A percentile compares a stretch with the other conserved stretches of the same genome.
Evolutionary conservation across 345 rosid genomes (phyloP).

Genomic region (Iberis pinnata): DNA sequence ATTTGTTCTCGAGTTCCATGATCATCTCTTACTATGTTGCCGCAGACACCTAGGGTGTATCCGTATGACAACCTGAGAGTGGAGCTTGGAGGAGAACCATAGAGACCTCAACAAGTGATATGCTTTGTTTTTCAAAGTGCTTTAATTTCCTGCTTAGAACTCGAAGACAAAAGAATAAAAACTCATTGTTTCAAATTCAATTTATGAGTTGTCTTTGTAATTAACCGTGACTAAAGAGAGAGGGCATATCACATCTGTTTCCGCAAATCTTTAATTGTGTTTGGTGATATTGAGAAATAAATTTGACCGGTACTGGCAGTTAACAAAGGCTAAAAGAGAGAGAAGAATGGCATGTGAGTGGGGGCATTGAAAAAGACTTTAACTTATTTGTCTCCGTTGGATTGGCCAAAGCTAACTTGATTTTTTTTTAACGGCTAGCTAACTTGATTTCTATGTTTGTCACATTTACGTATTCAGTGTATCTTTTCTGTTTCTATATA

Average conservation of each 20-base stretch:
- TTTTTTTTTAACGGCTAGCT: too few species aligned
- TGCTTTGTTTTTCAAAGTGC: constrained; percentile 17
- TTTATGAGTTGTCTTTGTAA: constrained; percentile 20
- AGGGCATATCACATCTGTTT: constrained; percentile 17
- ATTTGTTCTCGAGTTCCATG: too few species aligned
- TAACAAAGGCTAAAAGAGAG: too few species aligned
- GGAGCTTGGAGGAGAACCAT: constrained; percentile 96
- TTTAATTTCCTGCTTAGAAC: constrained; percentile 8
- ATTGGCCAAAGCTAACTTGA: too few species aligned
- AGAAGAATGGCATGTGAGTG: too few species aligned
- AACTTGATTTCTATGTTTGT: too few species aligned
- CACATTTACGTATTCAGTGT: too few species aligned
- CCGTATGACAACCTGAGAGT: constrained; percentile 90
- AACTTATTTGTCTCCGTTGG: too few species aligned
- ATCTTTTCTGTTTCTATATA: too few species aligned
- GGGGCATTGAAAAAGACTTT: too few species aligned
- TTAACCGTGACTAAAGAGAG: constrained; percentile 25
- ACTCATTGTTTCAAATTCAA: neutral
- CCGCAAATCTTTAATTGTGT: neutral
- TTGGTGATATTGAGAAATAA: too few species aligned
- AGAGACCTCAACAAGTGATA: constrained; percentile 15
- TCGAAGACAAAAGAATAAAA: constrained; percentile 23
- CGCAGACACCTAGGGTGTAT: constrained; percentile 80
- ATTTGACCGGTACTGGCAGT: too few species aligned
- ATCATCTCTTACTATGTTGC: constrained; percentile 16